Base-by-base conservation (phyloP, 108 stramenopile species). In the Cyclotella baltica region DNA sequence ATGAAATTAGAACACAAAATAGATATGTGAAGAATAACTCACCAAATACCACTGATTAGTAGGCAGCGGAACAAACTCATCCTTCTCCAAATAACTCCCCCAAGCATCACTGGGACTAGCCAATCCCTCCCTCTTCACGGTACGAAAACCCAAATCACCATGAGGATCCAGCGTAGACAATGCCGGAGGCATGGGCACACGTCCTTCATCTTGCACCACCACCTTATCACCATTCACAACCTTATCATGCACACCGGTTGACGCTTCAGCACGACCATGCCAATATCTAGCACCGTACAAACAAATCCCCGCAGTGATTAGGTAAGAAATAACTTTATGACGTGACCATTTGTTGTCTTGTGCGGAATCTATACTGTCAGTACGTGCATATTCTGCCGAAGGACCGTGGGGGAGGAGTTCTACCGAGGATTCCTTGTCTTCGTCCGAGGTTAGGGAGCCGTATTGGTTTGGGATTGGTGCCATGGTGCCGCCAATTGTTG, bases 1-100 rank as follows among this genome's bases (percentile, higher is more conserved):
- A n/a, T n/a, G n/a, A n/a, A n/a, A n/a, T n/a, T n/a, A n/a, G n/a
- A n/a, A n/a, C n/a, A n/a, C n/a, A n/a, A n/a, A n/a, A n/a, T n/a
- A n/a, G n/a, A 28, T 15, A 3, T 20, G 30, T 25, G 4, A 52
- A 25, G 13, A 43, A 43, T 25, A 2, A 72, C 77, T 65, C 34
- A 78, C 77, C 70, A 76, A 55, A 70, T 94, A 97, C 96, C 96
- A 97, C 27, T 83, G 74, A 83, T 94, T 95, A 0, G 96, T 97
- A 2, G 96, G 96, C 30, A 93, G 64, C 15, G 93, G 70, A 10
- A 70, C 51, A 63, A 63, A 80, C 63, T 25, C 30, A 3, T 28
- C 37, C 18, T 27, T 46, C 29, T 50, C 29, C 57, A 40, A 48
- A 62, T 56, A 77, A 13, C 69, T 59, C 18, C 72, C 75, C 82